A percentile compares a stretch with the other conserved stretches of the same genome.
Evolutionary conservation across 139 green algal species (phyloP).

Genomic region (Deuterostichococcus epilithicus): DNA sequence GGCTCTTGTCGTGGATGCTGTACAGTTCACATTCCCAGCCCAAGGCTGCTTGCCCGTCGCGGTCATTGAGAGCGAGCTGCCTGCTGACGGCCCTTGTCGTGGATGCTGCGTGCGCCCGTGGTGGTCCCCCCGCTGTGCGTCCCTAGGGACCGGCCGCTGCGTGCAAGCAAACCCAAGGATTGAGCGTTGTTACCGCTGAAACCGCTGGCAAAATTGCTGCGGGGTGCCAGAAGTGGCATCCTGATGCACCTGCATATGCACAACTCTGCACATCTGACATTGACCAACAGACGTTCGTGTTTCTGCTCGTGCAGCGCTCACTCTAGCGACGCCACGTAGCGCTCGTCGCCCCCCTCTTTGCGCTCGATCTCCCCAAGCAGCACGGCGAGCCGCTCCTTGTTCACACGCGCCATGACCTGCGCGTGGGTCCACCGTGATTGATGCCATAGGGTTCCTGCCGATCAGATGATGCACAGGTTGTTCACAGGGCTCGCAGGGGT

Average conservation of each 20-base stretch:
- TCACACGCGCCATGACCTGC: conserved; percentile 43
- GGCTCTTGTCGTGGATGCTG: no score
- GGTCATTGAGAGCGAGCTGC: no score
- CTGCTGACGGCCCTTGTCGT: background rate
- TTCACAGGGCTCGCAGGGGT: background rate
- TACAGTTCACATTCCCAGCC: no score
- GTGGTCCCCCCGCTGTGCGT: conserved; percentile 43
- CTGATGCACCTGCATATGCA: no score
- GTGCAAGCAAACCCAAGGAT: no score
- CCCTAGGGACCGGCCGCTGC: conserved; percentile 36
- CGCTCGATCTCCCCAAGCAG: conserved; percentile 44
- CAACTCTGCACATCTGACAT: no score
- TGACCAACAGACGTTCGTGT: no score
- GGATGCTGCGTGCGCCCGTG: conserved; percentile 26
- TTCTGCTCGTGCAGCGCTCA: background rate
- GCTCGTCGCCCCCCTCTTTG: conserved; percentile 10
- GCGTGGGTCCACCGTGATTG: no score
- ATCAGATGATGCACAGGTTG: background rate
- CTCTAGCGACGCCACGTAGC: conserved; percentile 50
- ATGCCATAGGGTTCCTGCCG: background rate
- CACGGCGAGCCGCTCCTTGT: conserved; percentile 51
- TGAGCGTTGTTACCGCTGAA: no score
- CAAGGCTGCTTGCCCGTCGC: no score
- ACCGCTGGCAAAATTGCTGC: no score
- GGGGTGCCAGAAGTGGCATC: no score